Evolutionary conservation across 495 filamentous ascomycete genomes (phyloP).

Genomic region (Evernia prunastri): DNA sequence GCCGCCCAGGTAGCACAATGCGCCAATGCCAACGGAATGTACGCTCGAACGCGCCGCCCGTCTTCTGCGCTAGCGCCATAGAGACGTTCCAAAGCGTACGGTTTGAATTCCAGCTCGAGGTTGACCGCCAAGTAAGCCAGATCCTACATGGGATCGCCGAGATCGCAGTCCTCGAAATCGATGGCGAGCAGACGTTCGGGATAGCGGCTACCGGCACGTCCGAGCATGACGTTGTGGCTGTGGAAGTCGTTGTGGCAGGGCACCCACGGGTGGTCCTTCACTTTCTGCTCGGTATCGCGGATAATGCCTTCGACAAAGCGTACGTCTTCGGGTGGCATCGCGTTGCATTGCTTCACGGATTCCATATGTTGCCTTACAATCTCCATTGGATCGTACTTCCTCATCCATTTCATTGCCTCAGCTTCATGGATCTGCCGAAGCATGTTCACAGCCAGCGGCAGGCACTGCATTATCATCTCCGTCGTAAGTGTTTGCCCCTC

Average conservation of each 20-base stretch:
- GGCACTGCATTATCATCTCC: not conserved
- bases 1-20: conserved; percentile 18
- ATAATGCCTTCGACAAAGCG: conserved; percentile 1
- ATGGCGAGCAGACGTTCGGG: conserved; percentile 7
- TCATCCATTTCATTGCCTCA: conserved; percentile 3
- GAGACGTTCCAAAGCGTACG: not conserved
- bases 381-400: conserved; percentile 10
- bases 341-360: not conserved
- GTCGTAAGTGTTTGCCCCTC: conserved; percentile 2
- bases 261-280: conserved; percentile 8
- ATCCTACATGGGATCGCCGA: conserved; percentile 22
- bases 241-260: conserved; percentile 21
- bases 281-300: not conserved
- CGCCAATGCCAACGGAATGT: conserved; percentile 8
- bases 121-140: conserved; percentile 18
- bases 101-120: conserved; percentile 1
- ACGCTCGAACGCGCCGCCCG: conserved; percentile 3
- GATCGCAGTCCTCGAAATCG: conserved; percentile 17
- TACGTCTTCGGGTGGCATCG: not conserved
- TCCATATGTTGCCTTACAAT: not conserved
- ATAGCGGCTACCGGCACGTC: not conserved
- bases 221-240: conserved; percentile 13
- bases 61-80: conserved; percentile 6
- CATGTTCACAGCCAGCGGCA: conserved; percentile 1
- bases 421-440: conserved; percentile 11